Conservation (phyloP, 306 rosid species). For the Sicyos edulis region DNA sequence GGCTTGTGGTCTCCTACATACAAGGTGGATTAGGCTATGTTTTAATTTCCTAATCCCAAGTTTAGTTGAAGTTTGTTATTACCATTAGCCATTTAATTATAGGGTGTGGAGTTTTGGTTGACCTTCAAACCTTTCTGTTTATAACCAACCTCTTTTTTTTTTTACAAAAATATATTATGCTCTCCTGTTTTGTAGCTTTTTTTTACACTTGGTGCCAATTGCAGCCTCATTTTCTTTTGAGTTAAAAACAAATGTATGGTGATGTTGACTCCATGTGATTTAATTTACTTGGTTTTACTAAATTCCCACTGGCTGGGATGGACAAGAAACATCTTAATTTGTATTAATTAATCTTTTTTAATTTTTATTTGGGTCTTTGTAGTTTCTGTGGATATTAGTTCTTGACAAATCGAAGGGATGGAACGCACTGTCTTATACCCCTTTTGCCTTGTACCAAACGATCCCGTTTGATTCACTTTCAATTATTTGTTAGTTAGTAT, state of each 20-base stretch:
- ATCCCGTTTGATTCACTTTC: too few relatives aligned
- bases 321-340: too few relatives aligned
- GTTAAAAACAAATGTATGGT: neutral
- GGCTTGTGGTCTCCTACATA: constrained; percentile 12
- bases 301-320: too few relatives aligned
- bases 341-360: too few relatives aligned
- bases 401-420: too few relatives aligned
- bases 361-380: too few relatives aligned
- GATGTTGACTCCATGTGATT: neutral
- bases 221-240: neutral
- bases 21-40: constrained; percentile 10
- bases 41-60: constrained; percentile 15
- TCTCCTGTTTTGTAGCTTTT: neutral
- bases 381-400: too few relatives aligned
- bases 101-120: neutral
- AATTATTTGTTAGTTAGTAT: too few relatives aligned
- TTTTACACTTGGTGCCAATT: constrained; percentile 1
- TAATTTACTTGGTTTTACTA: neutral
- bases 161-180: neutral
- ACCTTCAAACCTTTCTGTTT: neutral
- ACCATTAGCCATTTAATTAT: constrained; percentile 31
- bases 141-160: neutral
- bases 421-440: too few relatives aligned
- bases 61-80: constrained; percentile 44
- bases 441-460: too few relatives aligned